These are phyloP conservation scores for Aureobasidium sp. DNA, from an alignment of 2,329 filamentous ascomycete species.

Conservation along the genomic window DNA sequence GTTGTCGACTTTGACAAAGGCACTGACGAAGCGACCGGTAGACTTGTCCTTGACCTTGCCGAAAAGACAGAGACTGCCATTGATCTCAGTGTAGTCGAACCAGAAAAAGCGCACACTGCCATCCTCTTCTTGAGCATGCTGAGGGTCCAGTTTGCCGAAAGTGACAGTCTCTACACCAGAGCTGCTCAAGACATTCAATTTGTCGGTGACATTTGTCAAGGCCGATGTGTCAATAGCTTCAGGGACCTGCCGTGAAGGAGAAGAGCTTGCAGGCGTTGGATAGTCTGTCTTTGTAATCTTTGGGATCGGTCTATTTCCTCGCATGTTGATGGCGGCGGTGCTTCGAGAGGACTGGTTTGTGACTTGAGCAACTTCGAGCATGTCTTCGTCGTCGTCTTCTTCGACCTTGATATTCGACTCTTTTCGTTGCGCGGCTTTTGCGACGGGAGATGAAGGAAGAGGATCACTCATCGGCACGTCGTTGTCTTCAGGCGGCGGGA, in stretches of 20 bases:
- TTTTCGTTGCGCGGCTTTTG: constrained; percentile 33
- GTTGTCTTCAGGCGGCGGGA: constrained; percentile 51
- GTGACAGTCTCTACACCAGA: constrained; percentile 55
- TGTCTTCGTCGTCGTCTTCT: constrained; percentile 66
- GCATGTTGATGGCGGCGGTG: constrained; percentile 71
- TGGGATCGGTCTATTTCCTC: constrained; percentile 69
- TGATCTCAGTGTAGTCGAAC: constrained; percentile 91
- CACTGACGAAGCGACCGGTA: constrained; percentile 72
- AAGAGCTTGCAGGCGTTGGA: constrained; percentile 69
- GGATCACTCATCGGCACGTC: constrained; percentile 80
- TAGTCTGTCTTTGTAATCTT: constrained; percentile 64
- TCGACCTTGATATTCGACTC: constrained; percentile 56
- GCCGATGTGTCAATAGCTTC: constrained; percentile 62
- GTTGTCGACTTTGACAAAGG: constrained; percentile 94
- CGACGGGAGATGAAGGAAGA: constrained; percentile 69
- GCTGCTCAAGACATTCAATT: constrained; percentile 76
- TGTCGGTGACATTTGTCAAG: constrained; percentile 82
- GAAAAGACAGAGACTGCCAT: constrained; percentile 86
- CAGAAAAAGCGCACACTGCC: constrained; percentile 92
- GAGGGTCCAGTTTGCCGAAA: constrained; percentile 74
- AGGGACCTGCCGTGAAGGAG: constrained; percentile 57
- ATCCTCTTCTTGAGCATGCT: constrained; percentile 87
- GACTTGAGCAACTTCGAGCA: constrained; percentile 80
- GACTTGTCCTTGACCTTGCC: constrained; percentile 92
- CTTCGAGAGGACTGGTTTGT: constrained; percentile 58